Percentiles rank a stretch among this genome's conserved stretches.
Evolutionary conservation across 2,329 filamentous ascomycete genomes (phyloP).

Genomic region (Helminthosporium solani): DNA sequence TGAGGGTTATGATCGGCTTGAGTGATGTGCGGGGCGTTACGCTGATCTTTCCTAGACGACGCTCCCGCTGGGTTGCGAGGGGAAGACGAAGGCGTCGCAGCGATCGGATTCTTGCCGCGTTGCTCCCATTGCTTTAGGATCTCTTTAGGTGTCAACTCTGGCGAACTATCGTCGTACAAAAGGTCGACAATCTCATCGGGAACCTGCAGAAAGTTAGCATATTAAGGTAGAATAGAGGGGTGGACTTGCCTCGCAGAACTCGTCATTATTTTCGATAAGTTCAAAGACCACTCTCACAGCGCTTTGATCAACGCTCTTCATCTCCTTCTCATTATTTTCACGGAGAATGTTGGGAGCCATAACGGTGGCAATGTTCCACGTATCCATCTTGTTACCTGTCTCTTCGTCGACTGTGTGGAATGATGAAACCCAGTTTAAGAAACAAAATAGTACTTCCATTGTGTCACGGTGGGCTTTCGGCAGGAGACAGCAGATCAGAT

Average conservation of each 20-base stretch:
- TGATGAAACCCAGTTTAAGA: slow-evolving; percentile 95
- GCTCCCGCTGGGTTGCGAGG: slow-evolving; percentile 45
- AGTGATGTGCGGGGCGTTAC: slow-evolving; percentile 59
- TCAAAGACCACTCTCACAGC: slow-evolving; percentile 91
- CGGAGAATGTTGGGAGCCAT: slow-evolving; percentile 95
- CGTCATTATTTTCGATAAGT: slow-evolving; percentile 89
- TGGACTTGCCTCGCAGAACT: slow-evolving; percentile 87
- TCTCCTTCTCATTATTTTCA: slow-evolving; percentile 55
- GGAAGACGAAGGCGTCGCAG: slow-evolving; percentile 51
- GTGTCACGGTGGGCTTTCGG: slow-evolving; percentile 92
- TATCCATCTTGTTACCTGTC: slow-evolving; percentile 97
- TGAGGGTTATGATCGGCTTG: slow-evolving; percentile 85
- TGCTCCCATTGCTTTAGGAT: slow-evolving; percentile 93
- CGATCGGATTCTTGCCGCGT: slow-evolving; percentile 65
- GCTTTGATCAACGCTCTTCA: slow-evolving; percentile 79
- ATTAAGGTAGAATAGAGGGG: not conserved
- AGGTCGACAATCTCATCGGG: slow-evolving; percentile 88
- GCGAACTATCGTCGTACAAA: slow-evolving; percentile 77
- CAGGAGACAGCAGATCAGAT: slow-evolving; percentile 87
- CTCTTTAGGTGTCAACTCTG: slow-evolving; percentile 94
- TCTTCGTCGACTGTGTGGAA: slow-evolving; percentile 98
- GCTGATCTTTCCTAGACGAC: slow-evolving; percentile 55
- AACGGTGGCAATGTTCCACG: slow-evolving; percentile 94
- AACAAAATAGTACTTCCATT: slow-evolving; percentile 91
- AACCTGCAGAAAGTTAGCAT: slow-evolving; percentile 60